Evolutionary conservation across 345 rosid genomes (phyloP), one percentile per base, ranked within the genome.

Genomic region (Ricinus communis): DNA sequence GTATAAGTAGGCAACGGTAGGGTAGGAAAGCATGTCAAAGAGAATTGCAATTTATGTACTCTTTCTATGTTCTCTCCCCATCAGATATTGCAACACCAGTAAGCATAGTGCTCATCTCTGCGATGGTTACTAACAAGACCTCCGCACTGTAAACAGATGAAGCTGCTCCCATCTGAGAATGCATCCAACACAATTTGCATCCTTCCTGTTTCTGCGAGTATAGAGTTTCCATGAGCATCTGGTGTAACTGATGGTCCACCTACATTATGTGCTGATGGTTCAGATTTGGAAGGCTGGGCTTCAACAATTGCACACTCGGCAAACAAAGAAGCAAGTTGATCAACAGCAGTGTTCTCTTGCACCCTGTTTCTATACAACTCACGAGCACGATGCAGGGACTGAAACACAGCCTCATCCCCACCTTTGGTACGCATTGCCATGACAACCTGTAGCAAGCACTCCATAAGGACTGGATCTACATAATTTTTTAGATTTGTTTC

Each of bases 131-230:
- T 89, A 61, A 96, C 99, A 46, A 96, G 90, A 65, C 99, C 98
- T 14, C 99, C 97, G 14, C 99, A 96, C 21, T 86, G 87, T 77
- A 96, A 75, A 76, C 98, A 93, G 40, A 90, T 85, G 79, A 90
- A 96, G 84, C 96, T 96, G 86, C 96, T 96, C 75, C 97, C 98
- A 38, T 93, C 98, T 0, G 95, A 84, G 82, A 84, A 93, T 27
- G 98, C 98, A 52, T 93, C 99, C 73, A 89, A 80, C 79, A 89
- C 88, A 53, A 96, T 74, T 74, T 93, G 99, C 53, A 50, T 81
- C 80, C 96, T 85, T 51, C 98, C 96, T 25, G 86, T 82, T 77
- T 96, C 93, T 0, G 91, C 89, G 14, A 96, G 85, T 58, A 93
- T 93, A 55, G 98, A 96, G 80, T 75, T 71, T 49, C 80, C 92